Evolutionary conservation across 1,139 yeast genomes (phyloP), one percentile per base, ranked within the genome.

Genomic region (Debaryomyces coudertii): DNA sequence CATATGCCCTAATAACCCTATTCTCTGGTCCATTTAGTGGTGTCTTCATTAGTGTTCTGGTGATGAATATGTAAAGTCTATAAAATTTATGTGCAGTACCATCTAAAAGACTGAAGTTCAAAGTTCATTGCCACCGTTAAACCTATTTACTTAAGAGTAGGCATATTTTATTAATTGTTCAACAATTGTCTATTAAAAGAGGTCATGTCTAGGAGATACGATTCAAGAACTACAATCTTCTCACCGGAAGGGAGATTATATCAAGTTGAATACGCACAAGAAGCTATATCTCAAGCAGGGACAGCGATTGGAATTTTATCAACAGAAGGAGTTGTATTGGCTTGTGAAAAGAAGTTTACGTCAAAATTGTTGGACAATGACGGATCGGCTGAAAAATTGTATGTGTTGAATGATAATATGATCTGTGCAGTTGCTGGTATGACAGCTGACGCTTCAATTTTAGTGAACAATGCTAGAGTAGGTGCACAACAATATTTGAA

Each of bases 211-310:
- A 72, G 80, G 69, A 72, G 80, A 67, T 75, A 75, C 92, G 99
- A 93, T 71, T 87, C 97, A 53, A 85, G 99, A 79, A 93, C 99
- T 47, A 93, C 99, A 16, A 93, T 95, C 62, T 95, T 93, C 73
- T 92, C 98, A 28, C 99, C 99, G 16, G 99, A 93, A 67, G 99
- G 99, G 36, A 82, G 99, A 69, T 79, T 95, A 51, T 93, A 95
- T 70, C 99, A 92, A 69, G 80, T 93, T 24, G 99, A 93, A 69
- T 93, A 93, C 60, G 99, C 99, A 4, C 83, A 92, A 64, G 99
- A 93, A 67, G 97, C 99, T 42, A 95, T 93, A 56, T 87, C 96
- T 40, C 96, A 89, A 67, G 99, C 99, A 5, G 99, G 99, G 48
- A 93, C 98, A 3, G 96, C 97, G 49, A 87, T 93, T 68, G 99